These are phyloP conservation scores for Ensete ventricosum DNA, from an alignment of 176 grass and related monocot genomes.

Conservation along the genomic window DNA sequence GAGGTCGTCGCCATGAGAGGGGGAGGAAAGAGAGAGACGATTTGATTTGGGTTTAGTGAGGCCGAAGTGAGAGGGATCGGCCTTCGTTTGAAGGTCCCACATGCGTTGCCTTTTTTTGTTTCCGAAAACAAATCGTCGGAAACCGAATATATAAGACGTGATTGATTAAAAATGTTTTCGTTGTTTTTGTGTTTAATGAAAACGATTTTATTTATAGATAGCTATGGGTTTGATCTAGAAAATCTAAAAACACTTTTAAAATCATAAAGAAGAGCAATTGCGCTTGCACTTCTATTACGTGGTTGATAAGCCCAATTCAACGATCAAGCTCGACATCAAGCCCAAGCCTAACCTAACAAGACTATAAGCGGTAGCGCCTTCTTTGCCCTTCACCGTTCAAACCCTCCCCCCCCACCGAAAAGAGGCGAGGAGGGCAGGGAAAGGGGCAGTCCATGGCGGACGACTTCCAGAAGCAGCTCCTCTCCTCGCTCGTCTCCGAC, in stretches of 20 bases:
- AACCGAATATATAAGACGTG: not conserved
- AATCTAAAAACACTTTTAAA: too few species aligned
- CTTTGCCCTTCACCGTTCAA: not conserved
- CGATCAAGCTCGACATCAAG: too few species aligned
- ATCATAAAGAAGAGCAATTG: too few species aligned
- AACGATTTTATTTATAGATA: too few species aligned
- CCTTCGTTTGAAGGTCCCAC: not conserved
- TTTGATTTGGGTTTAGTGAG: not conserved
- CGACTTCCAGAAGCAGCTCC: constrained; percentile 42
- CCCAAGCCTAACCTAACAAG: too few species aligned
- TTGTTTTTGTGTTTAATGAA: too few species aligned
- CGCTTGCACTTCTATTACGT: too few species aligned
- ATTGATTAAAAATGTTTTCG: too few species aligned
- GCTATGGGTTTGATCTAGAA: too few species aligned
- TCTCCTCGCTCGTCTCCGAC: constrained; percentile 49
- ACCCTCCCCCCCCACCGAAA: not conserved
- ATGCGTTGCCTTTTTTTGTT: too few species aligned
- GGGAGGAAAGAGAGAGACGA: not conserved
- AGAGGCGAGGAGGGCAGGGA: too few species aligned
- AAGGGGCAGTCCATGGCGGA: constrained; percentile 38
- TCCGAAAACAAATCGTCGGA: too few species aligned
- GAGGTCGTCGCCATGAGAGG: not conserved
- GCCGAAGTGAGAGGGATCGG: not conserved
- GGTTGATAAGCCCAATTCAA: not conserved
- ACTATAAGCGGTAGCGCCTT: not conserved